Base-by-base conservation (phyloP, 2,329 filamentous ascomycete genomes). In the Claviceps spartinae region DNA sequence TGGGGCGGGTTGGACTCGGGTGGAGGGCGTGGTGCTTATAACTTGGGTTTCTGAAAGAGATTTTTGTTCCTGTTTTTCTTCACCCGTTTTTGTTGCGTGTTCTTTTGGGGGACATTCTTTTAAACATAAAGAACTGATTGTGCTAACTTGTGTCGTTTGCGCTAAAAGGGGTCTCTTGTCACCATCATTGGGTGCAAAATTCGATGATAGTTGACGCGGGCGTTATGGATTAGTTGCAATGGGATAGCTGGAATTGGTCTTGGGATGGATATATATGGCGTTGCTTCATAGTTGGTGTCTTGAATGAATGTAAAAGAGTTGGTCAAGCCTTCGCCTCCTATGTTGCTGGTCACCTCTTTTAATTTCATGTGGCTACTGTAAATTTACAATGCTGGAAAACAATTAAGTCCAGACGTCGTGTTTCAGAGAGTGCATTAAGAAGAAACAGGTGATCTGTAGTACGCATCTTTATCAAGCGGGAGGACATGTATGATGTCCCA, bases 21-120 rank as follows among this genome's bases (percentile, higher is more conserved):
- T 66, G 60, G 62, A 63, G 68, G 68, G 58, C 59, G 69, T 72
- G 60, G 66, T 72, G 69, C 69, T 72, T 72, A 68, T 69, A 72
- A 64, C 59, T 56, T 63, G 67, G 69, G 69, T 71, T 71, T 71
- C 69, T 72, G 69, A 72, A 58, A 61, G 63, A 67, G 61, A 63
- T 62, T 53, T 51, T 47, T 13, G 18, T 54, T 36, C 45, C 43
- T 55, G 45, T 24, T 38, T 47, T 18, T 38, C 44, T 37, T 7
- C 22, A 44, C 14, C 6, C 7, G 18, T 44, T 5, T 14, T 14
- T 26, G 3, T 14, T 43, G 41, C 30, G 42, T 3, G 6, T 16
- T 42, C 13, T 16, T 9, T 44, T 16, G 42, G 22, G 42, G 14
- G 13, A 8, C 8, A 24, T 8, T 16, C 5, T 44, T 44, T 16